A percentile compares a stretch with the other conserved stretches of the same genome.
Conservation (phyloP, 805 yeast species). For the Spathaspora sp. region DNA sequence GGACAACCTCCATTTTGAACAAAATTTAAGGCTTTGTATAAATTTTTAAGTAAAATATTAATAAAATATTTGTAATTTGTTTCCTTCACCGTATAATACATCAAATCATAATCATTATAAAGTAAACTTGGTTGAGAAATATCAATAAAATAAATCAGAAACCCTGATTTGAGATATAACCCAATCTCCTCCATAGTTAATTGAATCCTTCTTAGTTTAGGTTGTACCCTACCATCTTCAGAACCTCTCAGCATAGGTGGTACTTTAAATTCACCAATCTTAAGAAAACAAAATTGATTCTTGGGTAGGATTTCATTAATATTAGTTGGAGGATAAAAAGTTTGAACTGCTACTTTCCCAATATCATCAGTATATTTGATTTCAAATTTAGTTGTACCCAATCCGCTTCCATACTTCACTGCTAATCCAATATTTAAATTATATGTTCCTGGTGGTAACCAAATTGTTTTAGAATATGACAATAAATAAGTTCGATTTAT, state of each 20-base stretch:
- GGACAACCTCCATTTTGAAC: slow-evolving; percentile 26
- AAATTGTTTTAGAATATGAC: slow-evolving; percentile 41
- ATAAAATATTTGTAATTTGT: slow-evolving; percentile 40
- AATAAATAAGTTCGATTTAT: slow-evolving; percentile 48
- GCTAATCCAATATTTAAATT: slow-evolving; percentile 51
- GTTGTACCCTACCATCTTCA: slow-evolving; percentile 1
- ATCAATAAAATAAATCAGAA: slow-evolving; percentile 44
- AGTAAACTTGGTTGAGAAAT: slow-evolving; percentile 37
- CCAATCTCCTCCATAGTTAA: slow-evolving; percentile 57
- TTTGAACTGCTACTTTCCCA: slow-evolving; percentile 25
- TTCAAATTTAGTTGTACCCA: slow-evolving; percentile 57
- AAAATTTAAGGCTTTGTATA: slow-evolving; percentile 43
- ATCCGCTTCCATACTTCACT: slow-evolving; percentile 50
- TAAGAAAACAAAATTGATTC: slow-evolving; percentile 45
- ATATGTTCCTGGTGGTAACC: slow-evolving; percentile 48
- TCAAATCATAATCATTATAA: slow-evolving; percentile 40
- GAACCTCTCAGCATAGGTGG: slow-evolving; percentile 12
- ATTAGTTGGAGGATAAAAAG: slow-evolving; percentile 54
- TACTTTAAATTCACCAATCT: slow-evolving; percentile 47
- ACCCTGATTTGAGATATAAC: slow-evolving; percentile 48
- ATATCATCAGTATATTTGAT: slow-evolving; percentile 28
- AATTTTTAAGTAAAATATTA: slow-evolving; percentile 42
- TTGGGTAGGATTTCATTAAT: slow-evolving; percentile 57
- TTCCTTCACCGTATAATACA: slow-evolving; percentile 39
- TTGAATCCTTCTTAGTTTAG: slow-evolving; percentile 32